Evolutionary conservation across 1,284 basidiomycete species (phyloP).

Genomic region (Mycena citricolor): DNA sequence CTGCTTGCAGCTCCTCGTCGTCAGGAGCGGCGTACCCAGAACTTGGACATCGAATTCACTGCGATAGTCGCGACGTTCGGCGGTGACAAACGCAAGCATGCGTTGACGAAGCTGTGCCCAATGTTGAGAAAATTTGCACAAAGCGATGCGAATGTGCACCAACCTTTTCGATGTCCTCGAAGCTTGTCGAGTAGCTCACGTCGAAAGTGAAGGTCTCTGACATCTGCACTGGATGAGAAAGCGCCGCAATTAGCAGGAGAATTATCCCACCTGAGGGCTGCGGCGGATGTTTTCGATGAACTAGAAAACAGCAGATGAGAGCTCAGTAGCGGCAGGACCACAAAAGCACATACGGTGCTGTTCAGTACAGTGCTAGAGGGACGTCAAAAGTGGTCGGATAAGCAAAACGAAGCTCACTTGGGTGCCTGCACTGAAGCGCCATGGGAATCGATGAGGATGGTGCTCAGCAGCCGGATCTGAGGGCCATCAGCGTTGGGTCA

Average conservation of each 20-base stretch:
- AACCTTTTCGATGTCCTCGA: slow-evolving; percentile 74
- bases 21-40: too few relatives aligned
- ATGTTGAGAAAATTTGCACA: neutral
- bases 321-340: neutral
- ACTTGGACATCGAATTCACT: slow-evolving; percentile 72
- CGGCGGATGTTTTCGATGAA: slow-evolving; percentile 73
- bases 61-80: slow-evolving; percentile 71
- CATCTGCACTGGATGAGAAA: slow-evolving; percentile 50
- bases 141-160: neutral
- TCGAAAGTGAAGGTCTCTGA: slow-evolving; percentile 81
- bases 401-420: slow-evolving; percentile 37
- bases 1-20: too few relatives aligned
- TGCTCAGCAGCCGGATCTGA: slow-evolving; percentile 75
- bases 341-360: slow-evolving; percentile 48
- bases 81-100: slow-evolving; percentile 81
- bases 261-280: slow-evolving; percentile 55
- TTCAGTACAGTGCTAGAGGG: slow-evolving; percentile 54
- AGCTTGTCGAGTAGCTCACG: slow-evolving; percentile 77
- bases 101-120: slow-evolving; percentile 55
- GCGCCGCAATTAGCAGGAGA: slow-evolving; percentile 5
- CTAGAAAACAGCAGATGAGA: slow-evolving; percentile 37
- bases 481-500: neutral
- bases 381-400: neutral
- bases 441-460: slow-evolving; percentile 68
- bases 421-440: slow-evolving; percentile 65